Evolutionary conservation across 768 basidiomycete genomes (phyloP).

Genomic region (Kwoniella bestiolae): DNA sequence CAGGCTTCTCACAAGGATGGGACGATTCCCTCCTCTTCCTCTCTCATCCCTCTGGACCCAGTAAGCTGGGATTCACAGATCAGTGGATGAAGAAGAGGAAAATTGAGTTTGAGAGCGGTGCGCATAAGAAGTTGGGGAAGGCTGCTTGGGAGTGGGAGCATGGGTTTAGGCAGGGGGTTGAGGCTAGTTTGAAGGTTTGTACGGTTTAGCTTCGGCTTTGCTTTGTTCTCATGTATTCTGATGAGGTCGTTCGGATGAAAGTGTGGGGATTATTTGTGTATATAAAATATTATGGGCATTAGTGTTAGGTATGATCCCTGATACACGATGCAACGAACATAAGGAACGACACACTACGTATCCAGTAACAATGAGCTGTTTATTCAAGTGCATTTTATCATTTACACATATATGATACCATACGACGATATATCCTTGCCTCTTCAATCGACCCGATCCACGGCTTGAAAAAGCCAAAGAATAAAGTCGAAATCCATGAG

Average conservation of each 20-base stretch:
- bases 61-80: slow-evolving; percentile 69
- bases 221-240: background rate
- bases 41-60: slow-evolving; percentile 46
- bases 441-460: slow-evolving; percentile 46
- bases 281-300: no score
- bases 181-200: slow-evolving; percentile 29
- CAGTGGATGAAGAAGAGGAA: slow-evolving; percentile 65
- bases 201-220: slow-evolving; percentile 7
- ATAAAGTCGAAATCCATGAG: slow-evolving; percentile 47
- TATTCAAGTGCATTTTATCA: no score
- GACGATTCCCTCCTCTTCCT: slow-evolving; percentile 70
- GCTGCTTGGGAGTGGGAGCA: slow-evolving; percentile 67
- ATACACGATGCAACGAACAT: no score
- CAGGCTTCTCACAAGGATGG: slow-evolving; percentile 74
- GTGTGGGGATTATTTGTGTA: no score
- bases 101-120: slow-evolving; percentile 60
- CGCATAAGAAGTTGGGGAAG: slow-evolving; percentile 56
- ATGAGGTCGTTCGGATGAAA: no score
- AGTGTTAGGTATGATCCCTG: no score
- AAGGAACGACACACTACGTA: no score
- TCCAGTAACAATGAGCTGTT: no score
- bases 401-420: background rate
- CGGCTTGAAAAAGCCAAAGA: slow-evolving; percentile 27
- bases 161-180: slow-evolving; percentile 66
- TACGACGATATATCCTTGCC: slow-evolving; percentile 22